phyloP scores from a whole-genome alignment of 2,329 filamentous ascomycete genomes.

The Aurifilum marmelostoma region DNA sequence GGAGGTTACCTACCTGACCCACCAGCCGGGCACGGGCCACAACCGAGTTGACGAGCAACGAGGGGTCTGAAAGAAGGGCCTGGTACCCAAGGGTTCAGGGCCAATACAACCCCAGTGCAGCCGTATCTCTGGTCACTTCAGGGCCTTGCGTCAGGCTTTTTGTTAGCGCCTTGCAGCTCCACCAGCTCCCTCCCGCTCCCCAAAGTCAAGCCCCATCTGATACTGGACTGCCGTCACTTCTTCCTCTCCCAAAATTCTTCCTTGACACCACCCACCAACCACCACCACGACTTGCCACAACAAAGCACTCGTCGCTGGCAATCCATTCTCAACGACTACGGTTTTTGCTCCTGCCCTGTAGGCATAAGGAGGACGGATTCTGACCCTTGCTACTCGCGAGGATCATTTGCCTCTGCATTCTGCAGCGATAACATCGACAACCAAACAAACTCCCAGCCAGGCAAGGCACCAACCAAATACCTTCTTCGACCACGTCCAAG shows the following conservation, averaged over 20 bases:
- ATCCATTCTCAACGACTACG: neutral
- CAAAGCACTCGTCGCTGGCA: slow-evolving; percentile 14
- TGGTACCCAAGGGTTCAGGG: slow-evolving; percentile 3
- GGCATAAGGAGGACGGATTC: neutral
- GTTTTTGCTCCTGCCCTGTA: neutral
- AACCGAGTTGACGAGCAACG: neutral
- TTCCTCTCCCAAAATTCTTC: slow-evolving; percentile 29
- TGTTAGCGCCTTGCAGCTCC: slow-evolving; percentile 15
- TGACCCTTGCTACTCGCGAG: neutral
- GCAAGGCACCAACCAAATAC: slow-evolving; percentile 14
- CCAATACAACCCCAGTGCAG: neutral
- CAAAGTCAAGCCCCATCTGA: slow-evolving; percentile 22
- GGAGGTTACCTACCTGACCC: neutral
- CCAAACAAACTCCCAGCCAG: slow-evolving; percentile 1
- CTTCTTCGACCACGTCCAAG: slow-evolving; percentile 1
- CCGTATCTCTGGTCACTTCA: no score
- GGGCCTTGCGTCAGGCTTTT: slow-evolving; percentile 17
- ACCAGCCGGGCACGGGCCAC: neutral
- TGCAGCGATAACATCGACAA: neutral
- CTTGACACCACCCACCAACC: slow-evolving; percentile 22
- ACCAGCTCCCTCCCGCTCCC: slow-evolving; percentile 18
- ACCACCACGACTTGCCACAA: slow-evolving; percentile 14
- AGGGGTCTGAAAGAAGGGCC: neutral
- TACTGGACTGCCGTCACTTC: slow-evolving; percentile 20
- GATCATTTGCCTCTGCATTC: slow-evolving; percentile 3